These are phyloP conservation scores for Torulaspora pretoriensis DNA, from an alignment of 1,139 yeast genomes.

Conservation along the genomic window DNA sequence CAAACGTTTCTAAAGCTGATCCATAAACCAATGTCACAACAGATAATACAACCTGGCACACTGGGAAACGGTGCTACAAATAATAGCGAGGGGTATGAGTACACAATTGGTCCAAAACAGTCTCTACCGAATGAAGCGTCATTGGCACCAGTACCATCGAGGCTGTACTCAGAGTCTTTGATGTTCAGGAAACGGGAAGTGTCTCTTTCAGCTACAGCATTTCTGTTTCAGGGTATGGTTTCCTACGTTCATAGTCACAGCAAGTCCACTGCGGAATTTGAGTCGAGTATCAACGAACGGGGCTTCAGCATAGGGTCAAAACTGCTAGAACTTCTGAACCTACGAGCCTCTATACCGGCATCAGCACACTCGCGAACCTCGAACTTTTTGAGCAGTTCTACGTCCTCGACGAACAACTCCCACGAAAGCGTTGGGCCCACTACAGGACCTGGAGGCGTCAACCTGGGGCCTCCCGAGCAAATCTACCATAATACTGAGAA, in stretches of 20 bases:
- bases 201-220: constrained; percentile 34
- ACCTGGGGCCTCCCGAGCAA: constrained; percentile 13
- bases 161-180: constrained; percentile 29
- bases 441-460: constrained; percentile 31
- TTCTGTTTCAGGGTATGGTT: constrained; percentile 33
- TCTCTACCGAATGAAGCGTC: constrained; percentile 23
- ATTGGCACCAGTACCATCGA: constrained; percentile 17
- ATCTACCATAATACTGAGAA: constrained; percentile 12
- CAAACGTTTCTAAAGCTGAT: neutral
- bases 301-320: constrained; percentile 71
- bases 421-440: neutral
- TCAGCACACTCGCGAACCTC: constrained; percentile 18
- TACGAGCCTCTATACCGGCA: constrained; percentile 43
- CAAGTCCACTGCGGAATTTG: constrained; percentile 46
- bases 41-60: constrained; percentile 16
- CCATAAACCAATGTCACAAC: constrained; percentile 12
- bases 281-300: constrained; percentile 63
- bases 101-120: constrained; percentile 27
- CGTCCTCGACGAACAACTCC: constrained; percentile 4
- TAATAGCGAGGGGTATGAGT: constrained; percentile 23
- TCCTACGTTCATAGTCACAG: constrained; percentile 27
- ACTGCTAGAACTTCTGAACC: constrained; percentile 52
- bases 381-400: constrained; percentile 15
- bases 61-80: constrained; percentile 11
- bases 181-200: constrained; percentile 34